phyloP scores from a whole-genome alignment of 2,329 filamentous ascomycete species.

The Penicillium nordicum region DNA sequence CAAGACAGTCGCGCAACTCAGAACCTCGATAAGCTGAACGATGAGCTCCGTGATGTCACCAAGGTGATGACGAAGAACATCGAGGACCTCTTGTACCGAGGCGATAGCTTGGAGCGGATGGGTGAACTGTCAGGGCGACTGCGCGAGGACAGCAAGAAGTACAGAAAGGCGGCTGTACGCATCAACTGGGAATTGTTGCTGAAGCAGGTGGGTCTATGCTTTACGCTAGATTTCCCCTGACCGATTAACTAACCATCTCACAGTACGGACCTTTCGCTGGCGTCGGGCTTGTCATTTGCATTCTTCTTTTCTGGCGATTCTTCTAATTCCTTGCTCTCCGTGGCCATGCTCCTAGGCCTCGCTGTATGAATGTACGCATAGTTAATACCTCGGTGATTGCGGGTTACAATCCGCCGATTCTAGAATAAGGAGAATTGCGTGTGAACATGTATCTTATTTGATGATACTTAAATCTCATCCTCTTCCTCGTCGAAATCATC shows the following conservation, averaged over 20 bases:
- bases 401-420: conserved; percentile 27
- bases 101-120: conserved; percentile 94
- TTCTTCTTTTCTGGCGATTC: conserved; percentile 92
- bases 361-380: conserved; percentile 38
- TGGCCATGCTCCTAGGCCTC: conserved; percentile 12
- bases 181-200: conserved; percentile 98
- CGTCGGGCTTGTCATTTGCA: conserved; percentile 73
- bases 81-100: conserved; percentile 91
- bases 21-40: conserved; percentile 92
- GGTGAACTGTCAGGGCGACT: conserved; percentile 86
- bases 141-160: conserved; percentile 91
- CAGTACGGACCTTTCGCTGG: conserved; percentile 85
- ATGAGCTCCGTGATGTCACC: conserved; percentile 95
- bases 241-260: conserved; percentile 23
- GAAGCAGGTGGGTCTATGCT: conserved; percentile 63
- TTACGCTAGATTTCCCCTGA: not conserved
- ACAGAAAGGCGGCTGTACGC: conserved; percentile 82
- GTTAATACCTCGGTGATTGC: conserved; percentile 34
- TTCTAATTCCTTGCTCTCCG: conserved; percentile 54
- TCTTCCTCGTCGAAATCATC: conserved; percentile 97
- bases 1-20: conserved; percentile 85
- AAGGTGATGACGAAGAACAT: conserved; percentile 99
- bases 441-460: conserved; percentile 1
- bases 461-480: conserved; percentile 67
- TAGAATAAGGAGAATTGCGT: conserved; percentile 11